These are phyloP conservation scores for Ascochyta lentis DNA, from an alignment of 2,329 filamentous ascomycete genomes.

Conservation along the genomic window DNA sequence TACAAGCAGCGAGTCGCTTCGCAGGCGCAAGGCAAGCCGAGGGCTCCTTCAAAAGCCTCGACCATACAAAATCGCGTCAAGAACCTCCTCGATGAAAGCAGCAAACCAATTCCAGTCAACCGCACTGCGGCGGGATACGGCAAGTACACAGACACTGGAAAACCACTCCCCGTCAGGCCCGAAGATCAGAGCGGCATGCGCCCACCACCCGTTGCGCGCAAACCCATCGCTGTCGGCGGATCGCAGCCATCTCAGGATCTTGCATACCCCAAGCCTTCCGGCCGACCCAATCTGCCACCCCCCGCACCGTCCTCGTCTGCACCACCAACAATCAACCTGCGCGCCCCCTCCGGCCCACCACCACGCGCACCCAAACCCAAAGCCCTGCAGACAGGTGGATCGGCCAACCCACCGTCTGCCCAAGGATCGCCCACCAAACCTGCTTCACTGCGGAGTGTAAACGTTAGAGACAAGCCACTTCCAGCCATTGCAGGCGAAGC, in stretches of 20 bases:
- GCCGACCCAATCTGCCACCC: slow-evolving; percentile 31
- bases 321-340: slow-evolving; percentile 40
- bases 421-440: slow-evolving; percentile 16
- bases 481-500: slow-evolving; percentile 12
- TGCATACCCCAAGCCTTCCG: slow-evolving; percentile 35
- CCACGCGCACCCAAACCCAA: slow-evolving; percentile 67
- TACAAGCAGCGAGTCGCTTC: slow-evolving; percentile 78
- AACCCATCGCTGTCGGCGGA: slow-evolving; percentile 53
- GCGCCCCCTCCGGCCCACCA: slow-evolving; percentile 41
- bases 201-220: slow-evolving; percentile 49
- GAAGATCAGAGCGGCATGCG: slow-evolving; percentile 33
- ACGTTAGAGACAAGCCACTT: slow-evolving; percentile 32
- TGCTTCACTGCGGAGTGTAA: slow-evolving; percentile 8
- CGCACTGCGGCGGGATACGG: slow-evolving; percentile 91
- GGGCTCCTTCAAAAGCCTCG: slow-evolving; percentile 64
- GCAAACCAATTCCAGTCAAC: slow-evolving; percentile 58
- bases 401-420: slow-evolving; percentile 24
- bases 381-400: slow-evolving; percentile 59
- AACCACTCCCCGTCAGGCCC: slow-evolving; percentile 40
- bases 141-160: slow-evolving; percentile 69
- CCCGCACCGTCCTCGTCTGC: slow-evolving; percentile 41
- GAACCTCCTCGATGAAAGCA: slow-evolving; percentile 79
- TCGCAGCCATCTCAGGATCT: slow-evolving; percentile 31
- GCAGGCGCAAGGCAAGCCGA: slow-evolving; percentile 58
- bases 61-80: slow-evolving; percentile 93